A percentile compares a stretch with the other conserved stretches of the same genome.
Evolutionary conservation across 2,329 filamentous ascomycete genomes (phyloP).

Genomic region (Monascus ruber): DNA sequence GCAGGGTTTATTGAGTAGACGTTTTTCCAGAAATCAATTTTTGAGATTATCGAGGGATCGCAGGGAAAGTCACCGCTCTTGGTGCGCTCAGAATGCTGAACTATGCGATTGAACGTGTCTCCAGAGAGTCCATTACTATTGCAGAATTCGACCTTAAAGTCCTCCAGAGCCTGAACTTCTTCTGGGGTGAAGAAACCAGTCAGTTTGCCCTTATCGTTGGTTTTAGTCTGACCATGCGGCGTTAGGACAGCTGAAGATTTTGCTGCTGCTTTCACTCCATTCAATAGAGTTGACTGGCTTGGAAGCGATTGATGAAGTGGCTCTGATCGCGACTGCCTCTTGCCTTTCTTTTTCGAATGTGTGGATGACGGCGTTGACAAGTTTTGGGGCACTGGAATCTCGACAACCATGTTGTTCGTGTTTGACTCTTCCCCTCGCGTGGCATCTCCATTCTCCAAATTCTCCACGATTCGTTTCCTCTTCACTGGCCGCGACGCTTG

Average conservation of each 20-base stretch:
- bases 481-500: slow-evolving; percentile 11
- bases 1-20: slow-evolving; percentile 25
- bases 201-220: slow-evolving; percentile 5
- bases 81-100: slow-evolving; percentile 22
- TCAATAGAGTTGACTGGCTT: too few species aligned
- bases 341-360: slow-evolving; percentile 5
- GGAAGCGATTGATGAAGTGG: neutral
- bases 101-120: slow-evolving; percentile 18
- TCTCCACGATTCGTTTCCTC: too few species aligned
- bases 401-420: too few species aligned
- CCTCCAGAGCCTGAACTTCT: slow-evolving; percentile 20
- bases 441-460: too few species aligned
- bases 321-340: neutral
- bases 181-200: slow-evolving; percentile 20
- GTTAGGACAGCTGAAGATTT: neutral
- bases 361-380: slow-evolving; percentile 15
- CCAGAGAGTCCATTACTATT: slow-evolving; percentile 13
- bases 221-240: neutral
- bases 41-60: slow-evolving; percentile 9
- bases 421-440: too few species aligned
- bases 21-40: slow-evolving; percentile 24
- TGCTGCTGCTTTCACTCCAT: neutral
- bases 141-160: slow-evolving; percentile 24
- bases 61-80: slow-evolving; percentile 13
- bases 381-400: too few species aligned